Percentiles rank a stretch among this genome's conserved stretches.
phyloP scores from a whole-genome alignment of 768 basidiomycete genomes.

The Lentinula sp. region DNA sequence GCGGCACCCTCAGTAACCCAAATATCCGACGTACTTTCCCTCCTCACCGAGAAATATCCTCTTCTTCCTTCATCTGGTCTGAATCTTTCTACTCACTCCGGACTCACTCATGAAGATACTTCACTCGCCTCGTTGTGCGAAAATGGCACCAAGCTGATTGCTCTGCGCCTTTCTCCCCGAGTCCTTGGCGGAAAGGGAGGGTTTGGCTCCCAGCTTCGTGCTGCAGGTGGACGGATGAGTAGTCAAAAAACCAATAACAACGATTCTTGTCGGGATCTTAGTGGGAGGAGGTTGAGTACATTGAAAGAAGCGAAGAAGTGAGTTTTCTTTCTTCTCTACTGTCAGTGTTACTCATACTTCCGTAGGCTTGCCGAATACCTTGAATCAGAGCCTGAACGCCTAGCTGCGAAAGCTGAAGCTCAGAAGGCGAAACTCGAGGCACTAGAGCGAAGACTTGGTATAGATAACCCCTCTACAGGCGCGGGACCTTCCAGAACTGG shows the following conservation, averaged over 20 bases:
- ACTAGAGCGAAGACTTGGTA: conserved; percentile 79
- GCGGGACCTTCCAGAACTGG: conserved; percentile 27
- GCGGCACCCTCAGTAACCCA: conserved; percentile 33
- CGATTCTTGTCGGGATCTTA: conserved; percentile 91
- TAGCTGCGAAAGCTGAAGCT: conserved; percentile 71
- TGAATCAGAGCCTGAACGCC: conserved; percentile 76
- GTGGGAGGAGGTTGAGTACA: conserved; percentile 83
- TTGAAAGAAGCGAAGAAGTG: conserved; percentile 96
- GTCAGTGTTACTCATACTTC: not conserved
- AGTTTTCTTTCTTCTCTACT: conserved; percentile 16
- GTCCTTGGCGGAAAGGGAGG: conserved; percentile 93
- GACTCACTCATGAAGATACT: conserved; percentile 30
- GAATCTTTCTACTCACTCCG: conserved; percentile 32
- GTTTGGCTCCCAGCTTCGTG: conserved; percentile 93
- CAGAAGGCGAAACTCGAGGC: conserved; percentile 79
- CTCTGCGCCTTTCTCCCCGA: conserved; percentile 67
- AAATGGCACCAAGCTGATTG: conserved; percentile 36
- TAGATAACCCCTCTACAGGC: conserved; percentile 28
- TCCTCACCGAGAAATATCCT: conserved; percentile 41
- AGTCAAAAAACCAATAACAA: conserved; percentile 94
- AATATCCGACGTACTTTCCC: conserved; percentile 32
- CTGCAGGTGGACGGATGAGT: conserved; percentile 97
- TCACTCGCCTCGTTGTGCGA: conserved; percentile 18
- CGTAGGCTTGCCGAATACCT: conserved; percentile 78
- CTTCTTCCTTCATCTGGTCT: conserved; percentile 39